Base-by-base conservation (phyloP, 805 yeast species). In the Kodamaea kakaduensis region DNA sequence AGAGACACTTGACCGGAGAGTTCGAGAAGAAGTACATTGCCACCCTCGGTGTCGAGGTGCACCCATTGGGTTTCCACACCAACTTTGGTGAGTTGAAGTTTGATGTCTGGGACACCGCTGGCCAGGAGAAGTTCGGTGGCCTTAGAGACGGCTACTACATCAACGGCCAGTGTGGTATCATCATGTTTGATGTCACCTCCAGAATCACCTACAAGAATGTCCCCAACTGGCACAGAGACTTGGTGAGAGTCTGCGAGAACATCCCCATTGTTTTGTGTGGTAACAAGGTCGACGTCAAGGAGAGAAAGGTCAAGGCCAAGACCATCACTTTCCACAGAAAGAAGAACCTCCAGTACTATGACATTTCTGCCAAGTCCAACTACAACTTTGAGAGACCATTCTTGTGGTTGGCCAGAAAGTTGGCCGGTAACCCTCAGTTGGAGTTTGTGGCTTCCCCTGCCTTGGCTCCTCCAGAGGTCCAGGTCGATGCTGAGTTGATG, bases 211-310 rank as follows among this genome's bases (percentile, higher is more conserved):
- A 93, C 77, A 93, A 93, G 78, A 93, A 93, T 71, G 99, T 93
- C 65, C 98, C 99, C 68, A 94, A 93, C 85, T 93, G 99, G 99
- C 97, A 94, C 83, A 84, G 98, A 75, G 99, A 93, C 71, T 78
- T 93, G 64, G 97, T 93, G 48, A 87, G 99, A 75, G 99, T 93
- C 48, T 93, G 99, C 76, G 99, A 93, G 75, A 93, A 90, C 81
- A 93, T 93, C 56, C 99, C 99, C 58, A 93, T 93, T 58, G 99
- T 93, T 44, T 77, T 93, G 52, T 87, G 96, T 76, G 99, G 99
- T 74, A 93, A 93, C 84, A 93, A 93, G 75, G 99, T 93, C 56
- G 99, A 93, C 68, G 98, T 93, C 53, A 93, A 93, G 78, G 99
- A 93, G 77, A 85, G 99, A 73, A 93, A 93, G 75, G 99, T 93